phyloP scores from a whole-genome alignment of 75 land plant genomes.

The Selaginella moellendorffii region DNA sequence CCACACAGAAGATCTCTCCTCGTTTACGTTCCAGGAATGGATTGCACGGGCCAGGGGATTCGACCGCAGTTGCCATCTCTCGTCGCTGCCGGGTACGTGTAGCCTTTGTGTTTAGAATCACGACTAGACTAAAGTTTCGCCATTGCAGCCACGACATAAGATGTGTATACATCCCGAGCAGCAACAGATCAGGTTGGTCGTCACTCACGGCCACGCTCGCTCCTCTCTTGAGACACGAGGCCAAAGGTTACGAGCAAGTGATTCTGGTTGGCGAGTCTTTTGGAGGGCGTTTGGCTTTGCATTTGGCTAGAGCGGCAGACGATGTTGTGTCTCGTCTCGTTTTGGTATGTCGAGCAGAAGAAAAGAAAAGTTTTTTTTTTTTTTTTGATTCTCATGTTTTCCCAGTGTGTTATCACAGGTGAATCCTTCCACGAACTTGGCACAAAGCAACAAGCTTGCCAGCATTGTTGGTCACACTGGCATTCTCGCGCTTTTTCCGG shows the following conservation, averaged over 20 bases:
- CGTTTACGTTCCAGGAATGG: conserved; percentile 30
- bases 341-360: conserved; percentile 17
- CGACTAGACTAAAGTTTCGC: background rate
- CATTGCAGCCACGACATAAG: conserved; percentile 26
- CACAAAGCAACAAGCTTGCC: conserved; percentile 14
- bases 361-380: too few relatives aligned
- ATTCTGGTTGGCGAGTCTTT: conserved; percentile 33
- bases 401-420: too few relatives aligned
- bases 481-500: conserved; percentile 18
- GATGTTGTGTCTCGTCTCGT: conserved; percentile 24
- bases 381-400: too few relatives aligned
- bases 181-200: conserved; percentile 29
- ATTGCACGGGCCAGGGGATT: conserved; percentile 29
- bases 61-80: conserved; percentile 19
- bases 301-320: conserved; percentile 21
- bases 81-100: conserved; percentile 19
- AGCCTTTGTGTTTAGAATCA: background rate
- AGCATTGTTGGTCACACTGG: conserved; percentile 25
- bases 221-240: conserved; percentile 22
- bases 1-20: conserved; percentile 6
- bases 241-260: conserved; percentile 12
- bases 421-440: conserved; percentile 28
- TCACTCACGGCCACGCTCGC: conserved; percentile 17
- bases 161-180: conserved; percentile 27
- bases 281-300: conserved; percentile 28